Base-by-base conservation (phyloP, 2,329 filamentous ascomycete species). In the Aspergillus proliferans region DNA sequence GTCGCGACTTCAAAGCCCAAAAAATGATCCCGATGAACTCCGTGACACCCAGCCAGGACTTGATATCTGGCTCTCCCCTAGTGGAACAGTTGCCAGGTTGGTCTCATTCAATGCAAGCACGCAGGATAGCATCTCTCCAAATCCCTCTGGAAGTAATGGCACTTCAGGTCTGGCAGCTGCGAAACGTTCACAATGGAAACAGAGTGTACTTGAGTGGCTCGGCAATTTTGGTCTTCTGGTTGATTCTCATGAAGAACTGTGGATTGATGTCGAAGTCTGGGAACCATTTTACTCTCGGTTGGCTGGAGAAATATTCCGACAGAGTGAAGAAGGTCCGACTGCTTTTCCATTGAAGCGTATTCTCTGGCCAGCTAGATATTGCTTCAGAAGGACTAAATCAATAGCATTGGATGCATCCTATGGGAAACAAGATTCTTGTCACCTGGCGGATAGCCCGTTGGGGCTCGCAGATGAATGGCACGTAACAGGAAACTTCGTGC, bases 311-410 rank as follows among this genome's bases (percentile, higher is more conserved):
- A 55, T 57, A 38, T 57, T 56, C 53, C 56, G 63, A 33, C 54
- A 62, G 39, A 59, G 49, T 47, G 59, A 62, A 43, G 60, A 62
- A 49, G 52, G 48, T 46, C 59, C 58, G 40, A 58, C 63, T 12
- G 52, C 57, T 15, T 56, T 67, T 49, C 61, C 65, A 22, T 59
- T 71, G 51, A 72, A 69, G 54, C 67, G 69, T 21, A 67, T 74
- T 46, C 58, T 72, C 45, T 76, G 73, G 73, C 73, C 73, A 18
- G 67, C 70, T 26, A 59, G 63, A 19, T 69, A 71, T 51, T 73
- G 70, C 56, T 75, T 75, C 52, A 60, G 55, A 48, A 65, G 70
- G 44, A 56, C 56, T 39, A 62, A 54, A n/a, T 53, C 60, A 43
- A 45, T 47, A 6, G 45, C 50, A 19, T 47, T 52, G 42, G 52